Conservation (phyloP, 108 stramenopile species). For the Craspedostauros australis region DNA sequence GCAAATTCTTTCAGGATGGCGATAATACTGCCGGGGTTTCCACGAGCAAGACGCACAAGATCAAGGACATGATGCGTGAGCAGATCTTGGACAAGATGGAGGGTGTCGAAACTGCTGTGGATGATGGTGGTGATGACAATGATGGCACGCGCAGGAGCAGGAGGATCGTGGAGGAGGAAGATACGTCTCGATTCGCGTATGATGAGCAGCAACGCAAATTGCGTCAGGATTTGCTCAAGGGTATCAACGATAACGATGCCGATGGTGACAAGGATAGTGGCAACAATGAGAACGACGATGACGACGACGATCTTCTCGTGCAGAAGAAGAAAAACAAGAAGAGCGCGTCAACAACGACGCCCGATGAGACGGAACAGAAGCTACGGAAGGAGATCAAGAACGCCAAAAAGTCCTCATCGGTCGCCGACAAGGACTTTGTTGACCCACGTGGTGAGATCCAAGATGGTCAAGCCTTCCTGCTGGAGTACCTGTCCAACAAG, state of each 20-base stretch:
- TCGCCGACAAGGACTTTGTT: conserved; percentile 11
- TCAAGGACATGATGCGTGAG: conserved; percentile 94
- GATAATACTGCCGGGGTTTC: conserved; percentile 18
- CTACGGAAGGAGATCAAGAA: conserved; percentile 56
- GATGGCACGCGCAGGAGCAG: conserved; percentile 5
- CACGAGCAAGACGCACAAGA: conserved; percentile 9
- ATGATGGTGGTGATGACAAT: conserved; percentile 15
- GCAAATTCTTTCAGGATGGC: conserved; percentile 56
- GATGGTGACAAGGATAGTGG: conserved; percentile 16
- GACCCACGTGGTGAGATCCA: conserved; percentile 88
- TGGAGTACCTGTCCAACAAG: conserved; percentile 77
- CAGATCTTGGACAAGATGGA: conserved; percentile 91
- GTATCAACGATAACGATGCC: conserved; percentile 14
- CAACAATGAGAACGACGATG: conserved; percentile 31
- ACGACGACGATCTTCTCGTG: conserved; percentile 42
- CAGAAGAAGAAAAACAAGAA: conserved; percentile 35
- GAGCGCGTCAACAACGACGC: conserved; percentile 1
- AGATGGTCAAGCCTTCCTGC: conserved; percentile 81
- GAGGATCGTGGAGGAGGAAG: not conserved
- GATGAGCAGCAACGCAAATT: conserved; percentile 87
- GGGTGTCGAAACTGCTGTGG: conserved; percentile 1
- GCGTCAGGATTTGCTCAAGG: conserved; percentile 72
- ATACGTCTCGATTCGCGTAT: conserved; percentile 64
- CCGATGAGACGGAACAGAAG: conserved; percentile 28
- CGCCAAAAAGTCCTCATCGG: conserved; percentile 38